Base-by-base conservation (phyloP, 108 stramenopile genomes). In the Fragilariopsis cylindrus region DNA sequence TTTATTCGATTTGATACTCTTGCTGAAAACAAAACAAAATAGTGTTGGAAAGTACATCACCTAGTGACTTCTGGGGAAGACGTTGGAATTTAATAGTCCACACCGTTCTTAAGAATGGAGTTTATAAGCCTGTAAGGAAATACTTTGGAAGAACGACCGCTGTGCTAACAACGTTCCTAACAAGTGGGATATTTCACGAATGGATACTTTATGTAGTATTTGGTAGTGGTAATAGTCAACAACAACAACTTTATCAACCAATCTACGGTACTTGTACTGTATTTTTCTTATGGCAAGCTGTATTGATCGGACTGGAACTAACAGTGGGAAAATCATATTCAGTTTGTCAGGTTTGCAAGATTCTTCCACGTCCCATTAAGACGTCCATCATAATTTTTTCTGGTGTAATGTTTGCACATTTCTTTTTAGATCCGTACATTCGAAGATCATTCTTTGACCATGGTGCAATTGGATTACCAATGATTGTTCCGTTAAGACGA, bases 11-110 rank as follows among this genome's bases (percentile, higher is more conserved):
- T 30, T 30, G 30, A 30, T 13, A 81, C 30, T 30, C 30, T 30
- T 30, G 30, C 30, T 30, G 30, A 30, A 30, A 30, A 30, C 30
- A 30, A 30, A 30, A 30, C 30, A 30, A 30, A 30, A 30, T 30
- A 30, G 30, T 92, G 72, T 66, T 90, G 30, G 84, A 69, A 57
- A 81, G 86, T 16, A 56, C 60, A 18, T 74, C 74, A 48, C 85
- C 87, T 1, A 71, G 79, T 30, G 90, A 93, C 48, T 93, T 93
- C 75, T 93, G 92, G 92, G 85, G 85, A 3, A 60, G 77, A 18
- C 73, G 87, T 48, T 93, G 92, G 92, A 93, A 93, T 65, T 40
- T 77, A 5, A 9, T 93, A 12, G 74, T 93, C 5, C 92, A 93
- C 60, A 54, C 56, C 12, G 84, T 80, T 3, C 76, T 93, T 71